These are phyloP conservation scores for Nannizzia gypsea DNA, from an alignment of 2,329 filamentous ascomycete species.

Conservation along the genomic window DNA sequence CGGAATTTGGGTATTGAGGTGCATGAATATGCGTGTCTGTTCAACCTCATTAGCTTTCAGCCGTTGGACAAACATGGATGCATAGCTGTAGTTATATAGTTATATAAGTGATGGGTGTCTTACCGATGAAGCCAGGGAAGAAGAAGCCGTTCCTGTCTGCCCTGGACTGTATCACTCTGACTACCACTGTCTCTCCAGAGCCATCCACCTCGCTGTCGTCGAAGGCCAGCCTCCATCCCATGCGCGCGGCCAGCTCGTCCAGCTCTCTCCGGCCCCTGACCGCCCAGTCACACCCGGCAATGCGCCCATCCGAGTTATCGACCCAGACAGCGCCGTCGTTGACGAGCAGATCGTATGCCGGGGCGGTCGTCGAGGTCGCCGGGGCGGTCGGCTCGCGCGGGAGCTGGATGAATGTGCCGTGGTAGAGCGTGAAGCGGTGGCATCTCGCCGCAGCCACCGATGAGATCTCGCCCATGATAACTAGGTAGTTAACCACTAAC, in stretches of 20 bases:
- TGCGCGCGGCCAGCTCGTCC: constrained; percentile 19
- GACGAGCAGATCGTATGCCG: constrained; percentile 43
- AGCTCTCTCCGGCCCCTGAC: constrained; percentile 19
- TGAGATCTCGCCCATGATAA: background rate
- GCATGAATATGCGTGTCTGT: constrained; percentile 92
- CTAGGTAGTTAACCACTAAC: no score
- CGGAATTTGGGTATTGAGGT: constrained; percentile 84
- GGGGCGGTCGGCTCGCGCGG: constrained; percentile 37
- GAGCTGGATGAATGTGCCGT: constrained; percentile 52
- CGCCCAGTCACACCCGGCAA: constrained; percentile 27
- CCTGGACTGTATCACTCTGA: constrained; percentile 28
- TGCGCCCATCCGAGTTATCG: constrained; percentile 22
- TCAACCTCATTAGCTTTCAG: background rate
- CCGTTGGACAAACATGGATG: no score
- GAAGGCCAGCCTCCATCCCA: constrained; percentile 22
- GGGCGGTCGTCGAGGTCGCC: constrained; percentile 36
- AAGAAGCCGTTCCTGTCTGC: constrained; percentile 34
- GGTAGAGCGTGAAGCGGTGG: constrained; percentile 36
- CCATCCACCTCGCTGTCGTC: constrained; percentile 13
- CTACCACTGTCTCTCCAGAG: constrained; percentile 8
- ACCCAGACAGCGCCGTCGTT: constrained; percentile 37
- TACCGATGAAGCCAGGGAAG: constrained; percentile 39
- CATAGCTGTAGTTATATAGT: background rate
- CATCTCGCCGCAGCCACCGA: background rate
- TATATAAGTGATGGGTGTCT: background rate